Evolutionary conservation across 2,329 filamentous ascomycete species (phyloP).

Genomic region (Colletotrichum kahawae): DNA sequence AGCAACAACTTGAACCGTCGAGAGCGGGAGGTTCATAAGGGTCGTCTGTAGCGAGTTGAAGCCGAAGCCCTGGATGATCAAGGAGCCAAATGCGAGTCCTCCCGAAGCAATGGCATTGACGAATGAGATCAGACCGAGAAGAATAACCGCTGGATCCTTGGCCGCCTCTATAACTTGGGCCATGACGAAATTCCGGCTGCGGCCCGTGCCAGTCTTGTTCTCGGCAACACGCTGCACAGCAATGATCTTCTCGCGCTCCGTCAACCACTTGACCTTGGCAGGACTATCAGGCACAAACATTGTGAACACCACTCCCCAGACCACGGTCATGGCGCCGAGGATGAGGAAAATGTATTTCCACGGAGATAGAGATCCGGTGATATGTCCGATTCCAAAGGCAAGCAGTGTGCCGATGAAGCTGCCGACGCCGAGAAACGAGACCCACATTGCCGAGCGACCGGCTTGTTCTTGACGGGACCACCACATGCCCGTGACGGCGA

Average conservation of each 20-base stretch:
- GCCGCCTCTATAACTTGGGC: conserved; percentile 26
- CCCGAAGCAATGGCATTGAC: conserved; percentile 17
- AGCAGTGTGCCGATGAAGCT: conserved; percentile 37
- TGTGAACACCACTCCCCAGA: conserved; percentile 30
- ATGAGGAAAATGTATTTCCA: conserved; percentile 42
- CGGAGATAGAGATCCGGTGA: conserved; percentile 28
- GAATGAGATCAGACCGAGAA: conserved; percentile 25
- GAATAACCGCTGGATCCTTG: conserved; percentile 23
- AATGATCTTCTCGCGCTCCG: conserved; percentile 29
- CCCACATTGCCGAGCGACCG: conserved; percentile 39
- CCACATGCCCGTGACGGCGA: conserved; percentile 43
- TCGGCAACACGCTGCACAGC: conserved; percentile 31
- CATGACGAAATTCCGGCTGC: conserved; percentile 1
- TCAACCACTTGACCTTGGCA: conserved; percentile 32
- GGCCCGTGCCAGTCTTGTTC: conserved; percentile 30
- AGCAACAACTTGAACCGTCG: conserved; percentile 4
- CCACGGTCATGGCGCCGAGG: conserved; percentile 33
- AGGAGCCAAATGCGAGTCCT: background rate
- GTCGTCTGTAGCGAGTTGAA: conserved; percentile 59
- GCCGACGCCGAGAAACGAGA: conserved; percentile 41
- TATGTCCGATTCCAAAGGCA: conserved; percentile 38
- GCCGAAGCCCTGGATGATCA: conserved; percentile 60
- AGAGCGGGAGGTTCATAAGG: conserved; percentile 59
- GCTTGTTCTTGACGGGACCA: conserved; percentile 43
- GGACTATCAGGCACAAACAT: conserved; percentile 34